Evolutionary conservation across 108 stramenopile genomes (phyloP).

Genomic region (Stephanodiscus triporus): DNA sequence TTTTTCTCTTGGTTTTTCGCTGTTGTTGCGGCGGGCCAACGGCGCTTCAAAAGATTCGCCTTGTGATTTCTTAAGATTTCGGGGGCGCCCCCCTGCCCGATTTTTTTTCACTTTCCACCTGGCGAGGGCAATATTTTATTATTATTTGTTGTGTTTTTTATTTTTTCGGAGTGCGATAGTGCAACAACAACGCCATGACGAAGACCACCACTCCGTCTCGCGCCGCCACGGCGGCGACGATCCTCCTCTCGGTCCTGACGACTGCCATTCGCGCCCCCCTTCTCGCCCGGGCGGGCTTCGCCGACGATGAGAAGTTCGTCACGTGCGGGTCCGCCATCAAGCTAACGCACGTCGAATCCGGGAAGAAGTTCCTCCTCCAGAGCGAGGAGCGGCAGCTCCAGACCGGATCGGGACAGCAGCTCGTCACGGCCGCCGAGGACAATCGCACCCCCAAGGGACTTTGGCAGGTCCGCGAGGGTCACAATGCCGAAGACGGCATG

Average conservation of each 20-base stretch:
- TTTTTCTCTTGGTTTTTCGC: too few relatives aligned
- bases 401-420: constrained; percentile 72
- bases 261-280: background rate
- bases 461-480: constrained; percentile 76
- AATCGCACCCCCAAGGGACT: constrained; percentile 54
- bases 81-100: too few relatives aligned
- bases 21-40: too few relatives aligned
- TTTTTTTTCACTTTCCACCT: too few relatives aligned
- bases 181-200: too few relatives aligned
- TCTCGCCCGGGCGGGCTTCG: background rate
- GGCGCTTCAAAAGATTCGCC: too few relatives aligned
- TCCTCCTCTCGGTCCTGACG: background rate
- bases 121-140: too few relatives aligned
- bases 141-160: too few relatives aligned
- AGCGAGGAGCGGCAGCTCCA: constrained; percentile 42
- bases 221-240: background rate
- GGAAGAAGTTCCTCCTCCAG: constrained; percentile 48
- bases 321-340: constrained; percentile 87
- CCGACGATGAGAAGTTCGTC: constrained; percentile 46
- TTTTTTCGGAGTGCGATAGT: too few relatives aligned
- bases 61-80: too few relatives aligned
- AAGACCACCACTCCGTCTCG: background rate
- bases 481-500: constrained; percentile 17
- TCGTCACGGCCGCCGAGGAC: constrained; percentile 64
- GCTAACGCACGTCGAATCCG: constrained; percentile 67